Base-by-base conservation (phyloP, 1,284 basidiomycete genomes). In the Puccinia horiana region DNA sequence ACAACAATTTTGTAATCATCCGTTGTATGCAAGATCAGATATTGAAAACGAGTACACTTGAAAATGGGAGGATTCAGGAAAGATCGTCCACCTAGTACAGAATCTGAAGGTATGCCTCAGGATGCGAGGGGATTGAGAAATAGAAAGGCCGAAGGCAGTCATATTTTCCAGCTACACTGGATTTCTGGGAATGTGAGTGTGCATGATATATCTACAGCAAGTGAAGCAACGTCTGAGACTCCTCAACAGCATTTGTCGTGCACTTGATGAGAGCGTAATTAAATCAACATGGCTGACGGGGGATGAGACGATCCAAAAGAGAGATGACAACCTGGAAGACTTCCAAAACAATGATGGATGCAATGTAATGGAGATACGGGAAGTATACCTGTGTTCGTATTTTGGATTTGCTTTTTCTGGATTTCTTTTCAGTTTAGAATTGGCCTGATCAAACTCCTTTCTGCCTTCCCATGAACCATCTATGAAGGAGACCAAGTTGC, bases 111-210 rank as follows among this genome's bases (percentile, higher is more conserved):
- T 20, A 3, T 67, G 35, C 23, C 56, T 58, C 56, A 23, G 56
- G 6, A 9, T 67, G 63, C n/a, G 8, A 67, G 63, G 63, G 29
- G 63, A 35, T 67, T 18, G 32, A 42, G 63, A 32, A 37, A 67
- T 67, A 35, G 18, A 67, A 65, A 65, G 61, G 61, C 61, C 61
- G 9, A 58, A 58, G 56, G 56, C 23, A 5, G 63, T 67, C 11
- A 40, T 67, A 67, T 67, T 67, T 40, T 67, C 63, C 32, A 67
- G 63, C 29, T 67, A 35, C 18, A 67, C 63, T 67, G 63, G 63
- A 8, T 67, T 67, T 40, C 32, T 67, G 16, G 63, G 63, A 23
- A 67, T 67, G 63, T 67, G 63, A 40, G 63, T 58, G 5, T 40
- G 2, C 37, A 23, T 40, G 40, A 67, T 20, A 35, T 42, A 2